Evolutionary conservation across 768 basidiomycete genomes (phyloP), one percentile per base, ranked within the genome.

Genomic region (Boletus edulis): DNA sequence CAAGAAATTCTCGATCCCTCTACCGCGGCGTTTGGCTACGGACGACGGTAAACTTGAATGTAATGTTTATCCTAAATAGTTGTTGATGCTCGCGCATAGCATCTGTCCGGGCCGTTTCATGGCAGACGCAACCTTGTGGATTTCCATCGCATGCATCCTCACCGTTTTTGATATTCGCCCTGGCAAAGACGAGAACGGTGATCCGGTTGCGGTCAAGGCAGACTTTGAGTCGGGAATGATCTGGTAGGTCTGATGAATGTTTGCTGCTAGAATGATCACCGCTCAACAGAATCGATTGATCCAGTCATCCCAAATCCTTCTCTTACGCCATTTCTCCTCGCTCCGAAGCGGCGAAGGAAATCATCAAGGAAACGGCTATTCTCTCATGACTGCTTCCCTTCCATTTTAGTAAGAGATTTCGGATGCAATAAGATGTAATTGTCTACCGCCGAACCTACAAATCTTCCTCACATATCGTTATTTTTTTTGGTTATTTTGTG

Each of bases 401-500:
- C 35, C 14, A 37, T 35, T 40, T 20, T 4, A 17, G 17, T 27
- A 45, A 39, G 24, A 27, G 24, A 39, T 34, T 24, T 48, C 24
- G 32, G 55, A 56, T 34, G 37, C 31, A 17, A 18, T 43, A 29
- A 29, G 42, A 42, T 31, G 22, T 41, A 15, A 10, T 47, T 22
- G 12, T 50, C 54, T 43, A 40, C 5, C 29, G 9, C 10, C 18
- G 13, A 38, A 13, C 47, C 53, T 56, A 53, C 40, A n/a, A 31
- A 35, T 45, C 49, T 32, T 46, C 43, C 38, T 61, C 46, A 24
- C 29, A 64, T 22, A 62, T 53, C 4, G 43, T 61, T 48, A 84
- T 77, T 52, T 73, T 75, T 64, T 76, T 76, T 3, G 95, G 27
- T 34, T 13, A 34, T 34, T 34, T 35, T 72, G 29, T 96, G 63